Conservation (phyloP, 768 basidiomycete genomes). For the Russula foetens region DNA sequence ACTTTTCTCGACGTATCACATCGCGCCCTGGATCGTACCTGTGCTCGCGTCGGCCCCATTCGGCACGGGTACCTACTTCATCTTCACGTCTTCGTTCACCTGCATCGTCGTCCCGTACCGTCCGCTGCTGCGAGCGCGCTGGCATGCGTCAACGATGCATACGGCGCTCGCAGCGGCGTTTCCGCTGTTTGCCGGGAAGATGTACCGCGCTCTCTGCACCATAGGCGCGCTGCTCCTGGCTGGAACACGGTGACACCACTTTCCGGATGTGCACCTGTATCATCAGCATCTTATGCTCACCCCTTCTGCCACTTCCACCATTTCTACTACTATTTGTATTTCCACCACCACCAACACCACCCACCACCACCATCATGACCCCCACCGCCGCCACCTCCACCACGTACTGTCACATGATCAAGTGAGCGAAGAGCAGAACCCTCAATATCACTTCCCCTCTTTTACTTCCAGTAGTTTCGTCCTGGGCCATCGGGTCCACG, state of each 20-base stretch:
- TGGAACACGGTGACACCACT: constrained; percentile 34
- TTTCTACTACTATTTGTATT: too few relatives aligned
- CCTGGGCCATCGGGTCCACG: too few relatives aligned
- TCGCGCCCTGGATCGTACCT: constrained; percentile 41
- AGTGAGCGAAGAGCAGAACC: too few relatives aligned
- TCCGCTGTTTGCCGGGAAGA: constrained; percentile 32
- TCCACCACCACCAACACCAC: too few relatives aligned
- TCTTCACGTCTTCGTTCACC: constrained; percentile 63
- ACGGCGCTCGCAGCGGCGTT: constrained; percentile 34
- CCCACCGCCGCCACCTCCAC: too few relatives aligned
- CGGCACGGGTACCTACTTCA: constrained; percentile 50
- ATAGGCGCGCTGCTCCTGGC: constrained; percentile 34
- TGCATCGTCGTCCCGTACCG: constrained; percentile 45
- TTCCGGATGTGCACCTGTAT: constrained; percentile 49
- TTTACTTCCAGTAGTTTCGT: too few relatives aligned
- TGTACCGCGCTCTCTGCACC: constrained; percentile 32
- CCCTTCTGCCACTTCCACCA: too few relatives aligned
- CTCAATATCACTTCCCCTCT: too few relatives aligned
- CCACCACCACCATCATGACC: too few relatives aligned
- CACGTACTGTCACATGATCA: too few relatives aligned
- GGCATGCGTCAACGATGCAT: constrained; percentile 47
- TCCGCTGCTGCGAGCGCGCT: constrained; percentile 52
- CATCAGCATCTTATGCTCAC: too few relatives aligned
- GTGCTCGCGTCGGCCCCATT: constrained; percentile 40
- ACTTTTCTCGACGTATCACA: constrained; percentile 43